Base-by-base conservation (phyloP, 2,329 filamentous ascomycete species). In the Botrytis fragariae region DNA sequence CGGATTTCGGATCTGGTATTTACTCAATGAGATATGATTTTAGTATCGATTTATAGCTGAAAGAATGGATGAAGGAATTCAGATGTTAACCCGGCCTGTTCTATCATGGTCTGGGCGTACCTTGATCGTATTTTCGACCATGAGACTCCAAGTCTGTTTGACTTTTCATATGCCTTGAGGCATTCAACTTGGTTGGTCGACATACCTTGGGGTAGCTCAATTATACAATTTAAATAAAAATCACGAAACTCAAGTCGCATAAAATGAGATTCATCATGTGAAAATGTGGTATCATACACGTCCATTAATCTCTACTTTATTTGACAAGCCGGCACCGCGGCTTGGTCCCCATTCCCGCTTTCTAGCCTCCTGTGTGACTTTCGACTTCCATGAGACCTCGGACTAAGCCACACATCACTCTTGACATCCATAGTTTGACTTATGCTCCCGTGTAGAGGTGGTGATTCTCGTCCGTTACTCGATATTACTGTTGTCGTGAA, bases 401-500 rank as follows among this genome's bases (percentile, higher is more conserved):
- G n/a, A 57, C 18, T 39, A 37, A 39, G 60, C 54, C 42, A 69
- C 14, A 54, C 16, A 29, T 72, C 63, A 9, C 7, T 39, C 37
- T 69, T 69, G 54, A 42, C 42, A 9, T 61, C 63, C 22, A 61
- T 25, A 8, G 32, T 69, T 37, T 44, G 57, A 22, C 48, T 51
- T 3, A 69, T n/a, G 10, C 63, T 51, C 25, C 12, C 7, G 29
- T 60, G 70, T 4, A 32, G 6, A 20, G 51, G 39, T 5, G n/a
- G 62, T 18, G 63, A 72, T 25, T 69, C 63, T 69, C 63, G 39
- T 39, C 71, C 71, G 25, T 51, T 69, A 35, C 71, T 72, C 18
- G 71, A 48, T 69, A 72, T 72, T 32, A 72, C 42, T 6, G 71
- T 72, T 8, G 63, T 72, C 1, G 63, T 69, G 42, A 72, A 69